Conservation (phyloP, 2,329 filamentous ascomycete species). For the Leptographium wingfieldii region DNA sequence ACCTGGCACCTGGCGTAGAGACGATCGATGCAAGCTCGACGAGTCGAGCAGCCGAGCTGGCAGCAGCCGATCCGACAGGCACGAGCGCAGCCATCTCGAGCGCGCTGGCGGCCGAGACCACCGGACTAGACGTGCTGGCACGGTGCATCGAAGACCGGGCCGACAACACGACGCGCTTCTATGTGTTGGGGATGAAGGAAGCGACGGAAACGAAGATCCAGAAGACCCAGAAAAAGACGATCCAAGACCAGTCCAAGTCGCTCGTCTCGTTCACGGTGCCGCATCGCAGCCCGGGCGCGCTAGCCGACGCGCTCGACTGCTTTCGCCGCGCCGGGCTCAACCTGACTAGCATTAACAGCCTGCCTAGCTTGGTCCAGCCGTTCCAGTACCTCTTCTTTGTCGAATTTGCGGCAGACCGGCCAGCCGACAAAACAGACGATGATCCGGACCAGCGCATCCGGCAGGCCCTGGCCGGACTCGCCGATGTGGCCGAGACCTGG, state of each 20-base stretch:
- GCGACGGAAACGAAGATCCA: background rate
- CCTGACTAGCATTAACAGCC: conserved; percentile 78
- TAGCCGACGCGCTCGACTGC: conserved; percentile 67
- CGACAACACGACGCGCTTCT: conserved; percentile 71
- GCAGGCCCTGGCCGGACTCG: conserved; percentile 45
- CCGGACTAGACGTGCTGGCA: conserved; percentile 57
- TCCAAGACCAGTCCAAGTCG: conserved; percentile 40
- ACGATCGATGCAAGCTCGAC: conserved; percentile 76
- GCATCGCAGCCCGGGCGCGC: conserved; percentile 64
- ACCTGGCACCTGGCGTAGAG: conserved; percentile 57
- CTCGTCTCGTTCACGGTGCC: conserved; percentile 75
- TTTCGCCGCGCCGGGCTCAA: conserved; percentile 66
- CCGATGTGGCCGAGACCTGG: conserved; percentile 44
- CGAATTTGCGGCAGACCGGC: conserved; percentile 55
- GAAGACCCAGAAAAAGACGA: background rate
- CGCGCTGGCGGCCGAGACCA: conserved; percentile 55
- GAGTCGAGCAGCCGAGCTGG: conserved; percentile 70
- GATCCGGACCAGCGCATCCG: conserved; percentile 47
- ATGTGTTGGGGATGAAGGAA: conserved; percentile 40
- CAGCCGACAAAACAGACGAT: conserved; percentile 19
- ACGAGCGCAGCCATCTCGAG: conserved; percentile 67
- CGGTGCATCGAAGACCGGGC: conserved; percentile 57
- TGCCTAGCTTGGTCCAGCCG: conserved; percentile 59
- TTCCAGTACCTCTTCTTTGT: conserved; percentile 96
- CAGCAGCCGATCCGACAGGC: conserved; percentile 43